These are phyloP conservation scores for Poa pratensis DNA, from an alignment of 176 grass and related monocot species.

Conservation along the genomic window DNA sequence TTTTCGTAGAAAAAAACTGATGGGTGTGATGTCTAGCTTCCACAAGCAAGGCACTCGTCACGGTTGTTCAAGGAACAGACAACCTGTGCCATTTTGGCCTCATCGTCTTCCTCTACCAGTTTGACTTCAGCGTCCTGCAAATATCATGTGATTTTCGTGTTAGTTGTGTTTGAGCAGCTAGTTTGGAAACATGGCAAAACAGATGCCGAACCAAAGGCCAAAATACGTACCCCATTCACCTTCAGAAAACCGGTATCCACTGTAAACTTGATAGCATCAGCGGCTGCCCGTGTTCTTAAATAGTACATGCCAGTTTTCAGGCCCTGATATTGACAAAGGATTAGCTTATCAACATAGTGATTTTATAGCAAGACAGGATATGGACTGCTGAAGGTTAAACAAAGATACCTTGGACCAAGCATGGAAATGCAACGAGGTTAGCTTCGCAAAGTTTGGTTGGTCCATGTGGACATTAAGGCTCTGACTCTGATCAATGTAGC, in stretches of 20 bases:
- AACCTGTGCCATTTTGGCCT: slow-evolving; percentile 97
- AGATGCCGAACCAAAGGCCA: background rate
- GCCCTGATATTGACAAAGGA: slow-evolving; percentile 60
- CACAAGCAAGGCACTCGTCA: slow-evolving; percentile 89
- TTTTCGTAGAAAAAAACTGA: background rate
- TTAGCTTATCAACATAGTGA: background rate
- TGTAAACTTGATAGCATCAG: slow-evolving; percentile 98
- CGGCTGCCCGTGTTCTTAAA: slow-evolving; percentile 84
- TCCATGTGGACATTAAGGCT: slow-evolving; percentile 99
- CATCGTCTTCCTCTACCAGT: slow-evolving; percentile 56
- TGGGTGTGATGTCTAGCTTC: slow-evolving; percentile 60
- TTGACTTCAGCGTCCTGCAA: slow-evolving; percentile 56
- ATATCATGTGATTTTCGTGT: background rate
- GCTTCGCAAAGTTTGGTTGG: slow-evolving; percentile 91
- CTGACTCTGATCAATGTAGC: slow-evolving; percentile 97
- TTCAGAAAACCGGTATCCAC: slow-evolving; percentile 78
- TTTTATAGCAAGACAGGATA: background rate
- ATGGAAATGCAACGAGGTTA: slow-evolving; percentile 95
- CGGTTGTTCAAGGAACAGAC: slow-evolving; percentile 91
- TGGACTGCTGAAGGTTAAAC: background rate
- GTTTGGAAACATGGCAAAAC: background rate
- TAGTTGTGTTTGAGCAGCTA: background rate
- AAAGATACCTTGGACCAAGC: slow-evolving; percentile 90
- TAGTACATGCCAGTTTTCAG: slow-evolving; percentile 99
- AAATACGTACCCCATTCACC: slow-evolving; percentile 35